A percentile compares a stretch with the other conserved stretches of the same genome.
These are phyloP conservation scores for Phaseolus coccineus DNA, from an alignment of 331 rosid species.

Conservation along the genomic window DNA sequence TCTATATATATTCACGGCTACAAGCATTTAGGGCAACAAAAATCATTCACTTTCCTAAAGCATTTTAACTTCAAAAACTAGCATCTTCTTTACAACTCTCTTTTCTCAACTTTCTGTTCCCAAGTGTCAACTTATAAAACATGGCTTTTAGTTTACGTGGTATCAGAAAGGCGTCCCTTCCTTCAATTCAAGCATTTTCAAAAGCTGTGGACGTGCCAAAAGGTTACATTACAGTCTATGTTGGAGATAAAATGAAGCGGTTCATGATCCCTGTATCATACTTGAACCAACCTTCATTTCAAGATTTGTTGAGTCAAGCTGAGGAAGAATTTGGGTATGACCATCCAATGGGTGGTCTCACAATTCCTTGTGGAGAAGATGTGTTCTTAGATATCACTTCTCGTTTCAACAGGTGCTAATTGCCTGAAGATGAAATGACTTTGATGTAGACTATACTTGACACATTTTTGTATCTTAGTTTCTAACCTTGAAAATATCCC, in stretches of 20 bases:
- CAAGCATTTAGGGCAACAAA: too few species aligned
- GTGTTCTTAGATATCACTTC: conserved; percentile 27
- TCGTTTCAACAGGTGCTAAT: neutral
- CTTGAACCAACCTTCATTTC: conserved; percentile 50
- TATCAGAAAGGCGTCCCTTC: conserved; percentile 12
- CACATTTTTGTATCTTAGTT: too few species aligned
- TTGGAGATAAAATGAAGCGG: conserved; percentile 53
- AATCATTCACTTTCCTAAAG: too few species aligned
- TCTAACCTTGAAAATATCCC: neutral
- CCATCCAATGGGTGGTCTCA: conserved; percentile 49
- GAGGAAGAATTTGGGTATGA: conserved; percentile 49
- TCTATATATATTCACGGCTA: too few species aligned
- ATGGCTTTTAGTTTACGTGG: neutral
- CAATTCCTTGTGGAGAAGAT: conserved; percentile 42
- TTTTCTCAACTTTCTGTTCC: too few species aligned
- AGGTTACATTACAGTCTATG: conserved; percentile 54
- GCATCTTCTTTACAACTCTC: too few species aligned
- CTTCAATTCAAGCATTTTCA: neutral
- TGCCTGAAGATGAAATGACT: neutral
- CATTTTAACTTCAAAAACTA: too few species aligned
- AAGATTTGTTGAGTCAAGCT: conserved; percentile 51
- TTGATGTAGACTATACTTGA: neutral
- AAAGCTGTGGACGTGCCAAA: conserved; percentile 44
- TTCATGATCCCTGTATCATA: conserved; percentile 48
- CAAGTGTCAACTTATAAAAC: too few species aligned